These are phyloP conservation scores for Triticum monococcum DNA, from an alignment of 176 grass and related monocot species.

Conservation along the genomic window DNA sequence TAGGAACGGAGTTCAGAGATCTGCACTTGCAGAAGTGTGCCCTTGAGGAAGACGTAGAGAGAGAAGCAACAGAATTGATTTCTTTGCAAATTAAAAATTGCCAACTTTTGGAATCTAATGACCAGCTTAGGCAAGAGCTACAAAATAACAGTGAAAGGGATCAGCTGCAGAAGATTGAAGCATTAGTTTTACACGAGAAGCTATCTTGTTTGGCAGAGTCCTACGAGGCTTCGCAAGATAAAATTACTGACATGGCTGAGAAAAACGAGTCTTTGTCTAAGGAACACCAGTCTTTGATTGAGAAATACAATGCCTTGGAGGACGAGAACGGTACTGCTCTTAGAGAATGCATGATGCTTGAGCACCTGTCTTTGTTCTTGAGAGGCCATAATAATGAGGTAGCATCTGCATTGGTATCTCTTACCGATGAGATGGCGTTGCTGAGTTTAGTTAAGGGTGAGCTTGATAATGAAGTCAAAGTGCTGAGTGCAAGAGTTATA, in stretches of 20 bases:
- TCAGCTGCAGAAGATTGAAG: conserved; percentile 51
- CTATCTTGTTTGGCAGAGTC: conserved; percentile 40
- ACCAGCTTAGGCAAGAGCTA: conserved; percentile 49
- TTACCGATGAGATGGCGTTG: conserved; percentile 64
- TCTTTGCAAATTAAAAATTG: conserved; percentile 45
- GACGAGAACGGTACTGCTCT: conserved; percentile 38
- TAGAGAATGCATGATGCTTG: conserved; percentile 65
- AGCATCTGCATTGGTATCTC: conserved; percentile 53
- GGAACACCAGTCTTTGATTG: conserved; percentile 47
- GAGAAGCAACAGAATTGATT: conserved; percentile 33
- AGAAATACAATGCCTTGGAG: conserved; percentile 48
- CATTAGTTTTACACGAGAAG: conserved; percentile 42
- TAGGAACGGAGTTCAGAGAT: conserved; percentile 63
- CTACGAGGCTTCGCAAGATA: conserved; percentile 41
- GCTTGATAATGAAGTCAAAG: conserved; percentile 36
- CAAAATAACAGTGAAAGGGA: conserved; percentile 50
- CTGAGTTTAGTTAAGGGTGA: conserved; percentile 56
- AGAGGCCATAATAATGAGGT: conserved; percentile 75
- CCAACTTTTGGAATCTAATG: conserved; percentile 44
- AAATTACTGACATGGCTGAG: conserved; percentile 40
- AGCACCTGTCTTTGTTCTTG: conserved; percentile 74
- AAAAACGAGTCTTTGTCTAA: conserved; percentile 49
- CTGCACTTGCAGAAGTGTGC: conserved; percentile 53
- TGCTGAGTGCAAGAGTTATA: conserved; percentile 42
- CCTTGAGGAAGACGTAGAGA: conserved; percentile 57